Evolutionary conservation across 2,329 filamentous ascomycete genomes (phyloP).

Genomic region (Talaromyces pinophilus): DNA sequence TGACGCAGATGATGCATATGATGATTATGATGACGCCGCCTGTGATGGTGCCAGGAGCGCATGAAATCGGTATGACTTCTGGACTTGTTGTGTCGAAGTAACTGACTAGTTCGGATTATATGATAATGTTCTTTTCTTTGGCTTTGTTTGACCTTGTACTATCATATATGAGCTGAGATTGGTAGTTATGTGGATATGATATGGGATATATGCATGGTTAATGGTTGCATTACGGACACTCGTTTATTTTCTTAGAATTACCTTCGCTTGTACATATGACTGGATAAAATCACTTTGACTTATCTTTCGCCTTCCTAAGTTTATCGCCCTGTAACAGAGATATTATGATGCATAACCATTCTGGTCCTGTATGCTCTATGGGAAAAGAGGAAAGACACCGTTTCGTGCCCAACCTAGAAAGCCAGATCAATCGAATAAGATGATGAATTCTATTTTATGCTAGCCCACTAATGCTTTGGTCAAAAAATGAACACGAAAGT

Average conservation of each 20-base stretch:
- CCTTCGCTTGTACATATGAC: conserved; percentile 7
- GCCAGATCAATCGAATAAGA: neutral
- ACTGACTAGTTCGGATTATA: neutral
- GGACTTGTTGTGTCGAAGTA: conserved; percentile 10
- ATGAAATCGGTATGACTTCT: neutral
- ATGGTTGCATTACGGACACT: conserved; percentile 15
- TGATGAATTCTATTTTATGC: neutral
- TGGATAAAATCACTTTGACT: neutral
- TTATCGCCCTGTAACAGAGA: too few species aligned
- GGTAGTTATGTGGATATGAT: neutral
- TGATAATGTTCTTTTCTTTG: neutral
- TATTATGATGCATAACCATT: neutral
- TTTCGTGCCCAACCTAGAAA: neutral
- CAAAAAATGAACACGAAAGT: neutral
- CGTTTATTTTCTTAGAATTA: conserved; percentile 12
- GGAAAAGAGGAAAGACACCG: neutral
- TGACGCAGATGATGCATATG: conserved; percentile 18
- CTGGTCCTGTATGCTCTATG: neutral
- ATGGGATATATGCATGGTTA: conserved; percentile 11
- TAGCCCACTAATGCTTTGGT: neutral
- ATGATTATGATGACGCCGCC: conserved; percentile 16
- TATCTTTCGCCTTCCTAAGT: too few species aligned
- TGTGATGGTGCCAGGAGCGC: conserved; percentile 8
- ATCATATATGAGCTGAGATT: conserved; percentile 3
- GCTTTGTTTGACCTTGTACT: neutral